Percentiles rank a stretch among this genome's conserved stretches.
phyloP scores from a whole-genome alignment of 2,329 filamentous ascomycete genomes.

The Pezicula rhizophila region DNA sequence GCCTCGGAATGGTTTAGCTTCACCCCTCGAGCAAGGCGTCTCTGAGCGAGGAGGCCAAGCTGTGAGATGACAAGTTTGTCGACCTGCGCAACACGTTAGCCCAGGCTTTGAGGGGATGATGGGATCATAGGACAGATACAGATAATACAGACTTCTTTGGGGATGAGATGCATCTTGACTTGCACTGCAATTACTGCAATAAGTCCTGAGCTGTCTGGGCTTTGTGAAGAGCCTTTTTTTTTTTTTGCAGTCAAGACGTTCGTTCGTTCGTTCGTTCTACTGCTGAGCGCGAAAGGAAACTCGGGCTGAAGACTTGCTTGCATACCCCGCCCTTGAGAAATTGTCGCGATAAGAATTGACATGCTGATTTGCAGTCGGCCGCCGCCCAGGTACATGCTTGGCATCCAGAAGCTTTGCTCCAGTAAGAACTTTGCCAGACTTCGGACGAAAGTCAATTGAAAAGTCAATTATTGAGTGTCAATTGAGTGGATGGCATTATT shows the following conservation, averaged over 20 bases:
- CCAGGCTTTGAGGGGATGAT: constrained; percentile 1
- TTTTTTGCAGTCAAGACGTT: constrained; percentile 5
- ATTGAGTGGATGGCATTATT: no score
- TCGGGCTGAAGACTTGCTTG: no score
- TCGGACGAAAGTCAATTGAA: no score
- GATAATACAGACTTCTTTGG: constrained; percentile 41
- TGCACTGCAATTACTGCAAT: not conserved
- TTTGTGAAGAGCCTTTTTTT: not conserved
- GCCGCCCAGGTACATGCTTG: not conserved
- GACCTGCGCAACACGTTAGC: constrained; percentile 48
- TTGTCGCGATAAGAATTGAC: not conserved
- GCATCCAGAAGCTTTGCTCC: not conserved
- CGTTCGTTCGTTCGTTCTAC: no score
- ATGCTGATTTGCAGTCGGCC: not conserved
- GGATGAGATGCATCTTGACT: constrained; percentile 40
- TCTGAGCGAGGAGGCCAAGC: constrained; percentile 79
- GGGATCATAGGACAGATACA: constrained; percentile 15
- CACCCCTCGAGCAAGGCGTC: constrained; percentile 79
- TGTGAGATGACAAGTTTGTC: constrained; percentile 95
- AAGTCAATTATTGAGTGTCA: no score
- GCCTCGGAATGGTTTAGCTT: constrained; percentile 88
- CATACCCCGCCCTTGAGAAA: no score
- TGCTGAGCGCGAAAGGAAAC: no score
- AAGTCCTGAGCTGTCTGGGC: not conserved
- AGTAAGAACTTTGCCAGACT: not conserved